Evolutionary conservation across 2,329 filamentous ascomycete species (phyloP).

Genomic region (Xylaria sp.): DNA sequence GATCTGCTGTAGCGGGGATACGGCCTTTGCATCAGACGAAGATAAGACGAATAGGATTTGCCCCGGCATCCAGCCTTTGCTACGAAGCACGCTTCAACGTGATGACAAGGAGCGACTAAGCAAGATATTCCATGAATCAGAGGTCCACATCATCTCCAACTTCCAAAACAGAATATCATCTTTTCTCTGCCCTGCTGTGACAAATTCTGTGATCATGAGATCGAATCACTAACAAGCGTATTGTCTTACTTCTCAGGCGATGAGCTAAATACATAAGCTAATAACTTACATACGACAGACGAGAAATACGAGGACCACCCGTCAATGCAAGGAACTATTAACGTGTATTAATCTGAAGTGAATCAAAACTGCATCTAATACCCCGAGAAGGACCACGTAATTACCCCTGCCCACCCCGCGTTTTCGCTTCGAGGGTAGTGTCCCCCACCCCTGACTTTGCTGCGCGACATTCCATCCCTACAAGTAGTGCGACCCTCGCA

Average conservation of each 20-base stretch:
- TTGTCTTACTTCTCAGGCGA: background rate
- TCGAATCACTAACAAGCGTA: slow-evolving; percentile 3
- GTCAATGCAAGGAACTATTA: slow-evolving; percentile 10
- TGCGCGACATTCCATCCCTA: slow-evolving; percentile 19
- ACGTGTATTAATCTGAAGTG: slow-evolving; percentile 11
- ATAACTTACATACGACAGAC: background rate
- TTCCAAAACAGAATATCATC: background rate
- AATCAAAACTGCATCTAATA: slow-evolving; percentile 4
- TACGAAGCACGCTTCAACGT: slow-evolving; percentile 24
- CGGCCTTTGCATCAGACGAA: slow-evolving; percentile 20
- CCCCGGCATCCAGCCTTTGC: slow-evolving; percentile 18
- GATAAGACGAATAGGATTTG: slow-evolving; percentile 30
- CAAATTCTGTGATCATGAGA: slow-evolving; percentile 13
- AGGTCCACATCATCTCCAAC: slow-evolving; percentile 3
- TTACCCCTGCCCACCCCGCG: slow-evolving; percentile 33
- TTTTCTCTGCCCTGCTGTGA: background rate
- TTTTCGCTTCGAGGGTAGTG: slow-evolving; percentile 33
- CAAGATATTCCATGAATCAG: slow-evolving; percentile 24
- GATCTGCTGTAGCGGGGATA: slow-evolving; percentile 21
- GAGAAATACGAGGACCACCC: slow-evolving; percentile 4
- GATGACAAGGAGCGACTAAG: slow-evolving; percentile 17
- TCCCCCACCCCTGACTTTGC: slow-evolving; percentile 7
- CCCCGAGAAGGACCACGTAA: slow-evolving; percentile 6
- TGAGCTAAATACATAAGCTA: background rate
- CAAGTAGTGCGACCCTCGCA: slow-evolving; percentile 4